Evolutionary conservation across 306 rosid species (phyloP).

Genomic region (Hippophae tibetana): DNA sequence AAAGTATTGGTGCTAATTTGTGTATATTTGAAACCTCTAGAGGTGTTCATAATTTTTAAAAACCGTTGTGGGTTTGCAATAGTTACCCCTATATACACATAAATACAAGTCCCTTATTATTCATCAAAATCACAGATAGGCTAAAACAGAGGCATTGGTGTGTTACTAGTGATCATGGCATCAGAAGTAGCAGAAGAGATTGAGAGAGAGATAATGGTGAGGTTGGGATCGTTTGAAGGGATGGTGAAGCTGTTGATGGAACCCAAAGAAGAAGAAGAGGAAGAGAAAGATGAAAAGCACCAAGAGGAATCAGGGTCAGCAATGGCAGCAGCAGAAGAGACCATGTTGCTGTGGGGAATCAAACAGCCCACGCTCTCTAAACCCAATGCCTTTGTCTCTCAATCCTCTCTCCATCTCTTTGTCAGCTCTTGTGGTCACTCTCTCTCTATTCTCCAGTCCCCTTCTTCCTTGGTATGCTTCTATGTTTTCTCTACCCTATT

Average conservation of each 20-base stretch:
- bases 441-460: constrained; percentile 77
- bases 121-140: too few species aligned
- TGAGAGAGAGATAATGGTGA: constrained; percentile 16
- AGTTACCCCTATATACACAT: too few species aligned
- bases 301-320: constrained; percentile 3
- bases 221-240: constrained; percentile 48
- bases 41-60: too few species aligned
- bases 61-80: too few species aligned
- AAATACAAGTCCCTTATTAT: too few species aligned
- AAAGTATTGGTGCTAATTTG: too few species aligned
- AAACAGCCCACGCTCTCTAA: constrained; percentile 64
- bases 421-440: constrained; percentile 73
- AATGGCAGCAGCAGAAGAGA: constrained; percentile 69
- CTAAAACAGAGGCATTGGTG: too few species aligned
- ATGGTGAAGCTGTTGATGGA: constrained; percentile 25
- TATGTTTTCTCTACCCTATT: not conserved
- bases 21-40: too few species aligned
- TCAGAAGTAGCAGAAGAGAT: constrained; percentile 16
- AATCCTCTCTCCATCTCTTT: constrained; percentile 50
- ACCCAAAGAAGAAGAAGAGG: not conserved
- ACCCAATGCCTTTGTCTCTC: constrained; percentile 72
- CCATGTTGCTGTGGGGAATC: constrained; percentile 78
- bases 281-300: not conserved
- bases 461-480: constrained; percentile 59
- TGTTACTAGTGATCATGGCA: too few species aligned